Base-by-base conservation (phyloP, 78 protist genomes). In the Guillardia theta region DNA sequence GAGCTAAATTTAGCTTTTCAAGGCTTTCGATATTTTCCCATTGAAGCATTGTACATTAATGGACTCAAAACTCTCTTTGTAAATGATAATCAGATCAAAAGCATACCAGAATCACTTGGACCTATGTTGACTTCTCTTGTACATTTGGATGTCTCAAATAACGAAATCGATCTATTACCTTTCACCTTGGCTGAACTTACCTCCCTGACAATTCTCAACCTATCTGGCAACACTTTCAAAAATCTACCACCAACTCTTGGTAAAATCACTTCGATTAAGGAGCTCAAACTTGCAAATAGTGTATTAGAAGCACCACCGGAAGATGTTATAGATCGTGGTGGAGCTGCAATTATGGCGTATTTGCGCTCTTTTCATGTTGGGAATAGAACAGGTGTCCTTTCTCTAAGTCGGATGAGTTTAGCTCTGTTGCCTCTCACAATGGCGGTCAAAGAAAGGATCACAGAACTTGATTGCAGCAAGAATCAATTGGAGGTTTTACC, bases 391-490 rank as follows among this genome's bases (percentile, higher is more conserved):
- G 83, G 83, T 3, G 36, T 70, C 41, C 83, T 70, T 22, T 12
- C 36, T 3, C n/a, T 70, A 12, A 70, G 22, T 24, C 83, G 83
- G 5, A 70, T 70, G 83, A 70, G 83, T 24, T 6, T 70, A 1
- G 83, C 33, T 12, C 15, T 12, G 6, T 43, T 70, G 41, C 83
- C 83, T 12, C 22, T 70, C 46, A 43, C n/a, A 33, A 70, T 70
- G 83, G 83, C 83, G 9, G 83, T 70, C 41, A 70, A 70, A 33
- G 83, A 70, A 43, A 36, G 83, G 46, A 70, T 70, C 83, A 70
- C 83, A 15, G 83, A 70, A 43, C 83, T 70, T 12, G 83, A 70
- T 18, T 36, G n/a, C n/a, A 70, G 83, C 41, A 70, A 70, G 41
- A 70, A 70, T 43, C 83, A 12, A 15, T 5, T 64, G 43, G 6